Percentiles rank a stretch among this genome's conserved stretches.
phyloP scores from a whole-genome alignment of 495 filamentous ascomycete species.

The Penicillium crystallinum region DNA sequence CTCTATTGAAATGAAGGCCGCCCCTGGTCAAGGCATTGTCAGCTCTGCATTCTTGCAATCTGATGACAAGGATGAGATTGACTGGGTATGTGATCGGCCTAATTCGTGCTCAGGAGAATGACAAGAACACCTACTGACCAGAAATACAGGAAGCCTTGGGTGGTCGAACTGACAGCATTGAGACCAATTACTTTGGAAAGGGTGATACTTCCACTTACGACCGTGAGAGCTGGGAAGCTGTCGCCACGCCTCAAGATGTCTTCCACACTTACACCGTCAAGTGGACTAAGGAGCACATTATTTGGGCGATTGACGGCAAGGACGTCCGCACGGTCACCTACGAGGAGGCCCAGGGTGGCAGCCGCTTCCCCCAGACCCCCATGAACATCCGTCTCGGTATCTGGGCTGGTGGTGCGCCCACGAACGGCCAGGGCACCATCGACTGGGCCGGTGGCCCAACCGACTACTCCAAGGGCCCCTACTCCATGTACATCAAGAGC shows the following conservation, averaged over 20 bases:
- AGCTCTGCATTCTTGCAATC: constrained; percentile 80
- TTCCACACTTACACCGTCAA: constrained; percentile 83
- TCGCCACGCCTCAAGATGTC: constrained; percentile 57
- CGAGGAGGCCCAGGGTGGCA: constrained; percentile 55
- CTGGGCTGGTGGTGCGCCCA: constrained; percentile 80
- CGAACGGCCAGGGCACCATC: constrained; percentile 55
- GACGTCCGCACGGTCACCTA: constrained; percentile 63
- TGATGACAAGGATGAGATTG: constrained; percentile 91
- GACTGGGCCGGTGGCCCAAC: constrained; percentile 79
- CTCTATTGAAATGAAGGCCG: constrained; percentile 67
- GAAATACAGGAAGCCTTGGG: constrained; percentile 47
- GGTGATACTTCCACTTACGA: constrained; percentile 75
- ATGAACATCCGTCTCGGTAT: constrained; percentile 81
- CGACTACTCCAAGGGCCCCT: constrained; percentile 69
- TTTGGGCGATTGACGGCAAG: constrained; percentile 74
- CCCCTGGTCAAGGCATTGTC: constrained; percentile 69
- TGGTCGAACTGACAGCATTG: constrained; percentile 57
- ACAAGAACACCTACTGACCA: background rate
- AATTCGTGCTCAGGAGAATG: background rate
- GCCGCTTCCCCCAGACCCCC: constrained; percentile 86
- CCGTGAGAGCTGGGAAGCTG: constrained; percentile 55
- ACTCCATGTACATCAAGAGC: constrained; percentile 69
- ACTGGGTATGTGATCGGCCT: constrained; percentile 61
- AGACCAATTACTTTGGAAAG: constrained; percentile 96
- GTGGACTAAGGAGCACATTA: constrained; percentile 68